A percentile compares a stretch with the other conserved stretches of the same genome.
phyloP scores from a whole-genome alignment of 441 rosid genomes.

The Geranium incanum region DNA sequence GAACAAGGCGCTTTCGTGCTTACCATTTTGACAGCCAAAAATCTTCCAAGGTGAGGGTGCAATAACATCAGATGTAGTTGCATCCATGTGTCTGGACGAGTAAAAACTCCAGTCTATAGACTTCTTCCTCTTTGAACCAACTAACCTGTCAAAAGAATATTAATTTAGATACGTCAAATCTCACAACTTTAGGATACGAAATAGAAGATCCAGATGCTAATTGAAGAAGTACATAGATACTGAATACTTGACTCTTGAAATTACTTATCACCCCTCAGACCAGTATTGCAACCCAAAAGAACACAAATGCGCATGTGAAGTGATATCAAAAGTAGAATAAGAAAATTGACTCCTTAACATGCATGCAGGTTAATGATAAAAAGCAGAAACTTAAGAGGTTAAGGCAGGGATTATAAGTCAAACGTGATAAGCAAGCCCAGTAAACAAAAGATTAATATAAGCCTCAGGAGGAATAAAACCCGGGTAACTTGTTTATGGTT shows the following conservation, averaged over 20 bases:
- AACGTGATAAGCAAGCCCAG: background rate
- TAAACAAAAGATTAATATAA: background rate
- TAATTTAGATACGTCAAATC: background rate
- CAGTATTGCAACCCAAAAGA: too few species aligned
- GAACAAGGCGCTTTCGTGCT: conserved; percentile 18
- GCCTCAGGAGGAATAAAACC: background rate
- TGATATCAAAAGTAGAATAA: too few species aligned
- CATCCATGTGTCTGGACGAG: conserved; percentile 44
- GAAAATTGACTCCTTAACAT: background rate
- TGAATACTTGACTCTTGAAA: background rate
- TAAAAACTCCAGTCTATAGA: conserved; percentile 46
- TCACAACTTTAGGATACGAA: background rate
- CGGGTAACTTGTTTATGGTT: background rate
- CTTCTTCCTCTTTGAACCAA: conserved; percentile 40
- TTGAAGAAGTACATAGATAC: background rate
- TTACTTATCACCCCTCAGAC: background rate
- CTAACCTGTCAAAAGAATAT: conserved; percentile 28
- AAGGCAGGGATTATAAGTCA: too few species aligned
- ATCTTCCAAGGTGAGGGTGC: conserved; percentile 95
- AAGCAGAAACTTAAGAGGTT: too few species aligned
- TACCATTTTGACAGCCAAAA: conserved; percentile 92
- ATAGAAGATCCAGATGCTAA: background rate
- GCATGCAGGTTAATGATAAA: background rate
- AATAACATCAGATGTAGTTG: conserved; percentile 61
- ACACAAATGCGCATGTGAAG: too few species aligned